Base-by-base conservation (phyloP, 2,329 filamentous ascomycete genomes). In the Trichoderma arundinaceum region DNA sequence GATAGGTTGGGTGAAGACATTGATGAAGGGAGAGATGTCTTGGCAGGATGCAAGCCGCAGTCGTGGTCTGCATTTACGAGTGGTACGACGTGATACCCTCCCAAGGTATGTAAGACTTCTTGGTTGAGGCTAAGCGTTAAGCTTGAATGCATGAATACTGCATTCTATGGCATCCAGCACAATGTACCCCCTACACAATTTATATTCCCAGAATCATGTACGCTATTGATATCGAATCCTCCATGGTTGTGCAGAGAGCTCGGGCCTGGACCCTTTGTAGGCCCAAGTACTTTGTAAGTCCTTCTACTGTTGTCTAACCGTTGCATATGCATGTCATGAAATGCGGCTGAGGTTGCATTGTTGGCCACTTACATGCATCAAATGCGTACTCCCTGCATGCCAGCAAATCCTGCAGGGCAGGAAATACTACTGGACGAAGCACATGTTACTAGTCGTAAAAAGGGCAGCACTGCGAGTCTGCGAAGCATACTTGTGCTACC, bases 1-100 rank as follows among this genome's bases (percentile, higher is more conserved):
- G 64, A 57, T 63, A 59, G 63, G 63, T 17, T 15, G 53, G 32
- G 9, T 19, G 15, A 60, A 39, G 39, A 32, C 41, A 1, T 46
- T 22, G 44, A 64, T 15, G 19, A 15, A 64, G 15, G 38, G 35
- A 59, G 52, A 9, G 7, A 28, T 38, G 7, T 28, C 19, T 64
- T 65, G 54, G 56, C 63, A 44, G 51, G 33, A 54, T 51, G 39
- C 49, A 38, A 53, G 28, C 35, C 39, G 17, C 13, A 4, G 3
- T 5, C 28, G 17, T n/a, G 52, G 35, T 41, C 10, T 28, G 19
- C 46, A 44, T 17, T 28, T 17, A 22, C 9, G 39, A 38, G 22
- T 12, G 39, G 49, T 38, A 17, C 41, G n/a, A 38, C 7, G 49
- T 38, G 17, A 35, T 35, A n/a, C 10, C 38, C 15, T 13, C 17